A percentile compares a stretch with the other conserved stretches of the same genome.
phyloP scores from a whole-genome alignment of 2,329 filamentous ascomycete species.

The Penicillium sumatraense region DNA sequence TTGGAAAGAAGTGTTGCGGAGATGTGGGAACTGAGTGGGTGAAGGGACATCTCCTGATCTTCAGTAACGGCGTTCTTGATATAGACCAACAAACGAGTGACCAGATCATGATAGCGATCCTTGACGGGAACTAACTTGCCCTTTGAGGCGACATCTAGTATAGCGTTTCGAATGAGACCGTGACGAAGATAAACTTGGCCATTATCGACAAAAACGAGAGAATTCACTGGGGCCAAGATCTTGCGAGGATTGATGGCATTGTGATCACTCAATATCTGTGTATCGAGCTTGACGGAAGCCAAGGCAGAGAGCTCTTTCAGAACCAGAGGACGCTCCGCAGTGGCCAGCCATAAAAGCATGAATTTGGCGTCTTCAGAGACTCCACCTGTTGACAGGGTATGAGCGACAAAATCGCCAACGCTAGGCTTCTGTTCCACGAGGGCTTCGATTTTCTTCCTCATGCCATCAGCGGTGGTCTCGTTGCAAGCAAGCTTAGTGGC shows the following conservation, averaged over 20 bases:
- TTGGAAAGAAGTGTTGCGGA: conserved; percentile 28
- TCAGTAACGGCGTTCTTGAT: conserved; percentile 35
- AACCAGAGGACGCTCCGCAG: conserved; percentile 40
- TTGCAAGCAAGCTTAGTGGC: conserved; percentile 34
- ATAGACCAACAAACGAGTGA: conserved; percentile 39
- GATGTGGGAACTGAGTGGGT: conserved; percentile 31
- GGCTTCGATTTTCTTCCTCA: conserved; percentile 35
- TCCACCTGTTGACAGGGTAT: conserved; percentile 27
- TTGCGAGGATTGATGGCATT: conserved; percentile 31
- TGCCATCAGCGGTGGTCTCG: conserved; percentile 30
- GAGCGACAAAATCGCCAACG: conserved; percentile 37
- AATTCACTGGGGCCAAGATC: conserved; percentile 34
- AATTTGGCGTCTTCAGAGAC: conserved; percentile 36
- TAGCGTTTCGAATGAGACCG: conserved; percentile 34
- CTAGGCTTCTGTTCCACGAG: conserved; percentile 30
- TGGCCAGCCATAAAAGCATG: conserved; percentile 46
- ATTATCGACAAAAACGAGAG: conserved; percentile 41
- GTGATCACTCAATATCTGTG: conserved; percentile 31
- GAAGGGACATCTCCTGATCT: conserved; percentile 38
- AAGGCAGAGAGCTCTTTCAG: conserved; percentile 38
- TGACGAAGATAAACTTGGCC: conserved; percentile 43
- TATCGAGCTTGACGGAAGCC: conserved; percentile 35
- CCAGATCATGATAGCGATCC: conserved; percentile 40
- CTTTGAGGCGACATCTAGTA: conserved; percentile 38
- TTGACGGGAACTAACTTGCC: conserved; percentile 39